A percentile compares a stretch with the other conserved stretches of the same genome.
Conservation (phyloP, 192 early-diverging fungal species). For the Geranomyces variabilis region DNA sequence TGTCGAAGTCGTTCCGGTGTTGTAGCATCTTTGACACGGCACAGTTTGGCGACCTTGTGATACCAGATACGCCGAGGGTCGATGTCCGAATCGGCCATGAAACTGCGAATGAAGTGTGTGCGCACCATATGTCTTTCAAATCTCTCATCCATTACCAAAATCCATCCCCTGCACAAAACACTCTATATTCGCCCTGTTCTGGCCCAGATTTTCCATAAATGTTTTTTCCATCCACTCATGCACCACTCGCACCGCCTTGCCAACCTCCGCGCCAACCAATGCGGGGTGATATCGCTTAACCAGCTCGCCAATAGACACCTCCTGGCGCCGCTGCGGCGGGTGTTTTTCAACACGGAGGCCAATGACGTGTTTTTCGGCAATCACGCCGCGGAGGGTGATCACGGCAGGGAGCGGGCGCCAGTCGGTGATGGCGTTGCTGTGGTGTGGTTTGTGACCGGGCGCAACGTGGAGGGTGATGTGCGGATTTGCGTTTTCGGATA, state of each 20-base stretch:
- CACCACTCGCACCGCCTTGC: constrained; percentile 33
- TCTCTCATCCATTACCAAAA: constrained; percentile 1
- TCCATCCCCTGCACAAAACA: constrained; percentile 41
- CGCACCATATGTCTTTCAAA: no score
- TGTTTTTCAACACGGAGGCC: constrained; percentile 31
- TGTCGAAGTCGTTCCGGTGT: no score
- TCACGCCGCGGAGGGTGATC: constrained; percentile 26
- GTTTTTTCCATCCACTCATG: constrained; percentile 56
- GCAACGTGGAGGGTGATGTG: constrained; percentile 48
- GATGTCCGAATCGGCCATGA: no score
- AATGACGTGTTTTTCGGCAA: constrained; percentile 37
- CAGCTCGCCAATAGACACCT: constrained; percentile 46
- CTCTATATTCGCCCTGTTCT: constrained; percentile 51
- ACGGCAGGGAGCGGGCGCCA: constrained; percentile 39
- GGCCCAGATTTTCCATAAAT: constrained; percentile 47
- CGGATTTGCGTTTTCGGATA: constrained; percentile 38
- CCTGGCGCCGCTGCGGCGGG: constrained; percentile 25
- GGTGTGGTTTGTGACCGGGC: constrained; percentile 20
- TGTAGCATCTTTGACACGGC: no score
- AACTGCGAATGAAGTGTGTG: no score
- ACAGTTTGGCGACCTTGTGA: no score
- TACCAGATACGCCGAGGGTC: no score
- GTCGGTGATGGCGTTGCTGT: constrained; percentile 41
- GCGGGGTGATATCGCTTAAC: constrained; percentile 47
- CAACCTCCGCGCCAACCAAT: constrained; percentile 45